Conservation (phyloP, 345 rosid genomes). For the Barbarea vulgaris region DNA sequence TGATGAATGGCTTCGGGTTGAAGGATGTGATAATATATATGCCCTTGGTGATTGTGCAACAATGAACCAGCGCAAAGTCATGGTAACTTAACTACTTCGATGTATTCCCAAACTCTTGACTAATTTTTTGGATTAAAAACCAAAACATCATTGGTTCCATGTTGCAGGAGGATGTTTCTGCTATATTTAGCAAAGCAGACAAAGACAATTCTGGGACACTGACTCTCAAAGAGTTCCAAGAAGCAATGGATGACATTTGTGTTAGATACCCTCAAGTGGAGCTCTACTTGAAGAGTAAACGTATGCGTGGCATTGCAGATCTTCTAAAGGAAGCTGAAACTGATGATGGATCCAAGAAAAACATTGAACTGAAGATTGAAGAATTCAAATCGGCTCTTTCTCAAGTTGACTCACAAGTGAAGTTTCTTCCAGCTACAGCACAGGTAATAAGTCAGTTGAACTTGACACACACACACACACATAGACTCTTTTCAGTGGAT, state of each 20-base stretch:
- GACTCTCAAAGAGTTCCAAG: constrained; percentile 76
- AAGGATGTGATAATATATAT: constrained; percentile 65
- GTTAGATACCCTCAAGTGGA: constrained; percentile 94
- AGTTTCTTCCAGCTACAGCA: constrained; percentile 94
- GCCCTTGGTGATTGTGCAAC: constrained; percentile 99
- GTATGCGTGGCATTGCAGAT: constrained; percentile 62
- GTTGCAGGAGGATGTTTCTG: constrained; percentile 73
- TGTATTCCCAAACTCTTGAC: not conserved
- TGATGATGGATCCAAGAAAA: constrained; percentile 64
- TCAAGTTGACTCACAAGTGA: constrained; percentile 86
- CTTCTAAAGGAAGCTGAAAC: constrained; percentile 64
- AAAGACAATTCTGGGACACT: constrained; percentile 90
- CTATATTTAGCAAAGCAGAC: constrained; percentile 88
- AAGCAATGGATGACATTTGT: constrained; percentile 71
- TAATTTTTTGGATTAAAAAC: not conserved
- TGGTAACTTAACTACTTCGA: constrained; percentile 51
- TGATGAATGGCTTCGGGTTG: constrained; percentile 97
- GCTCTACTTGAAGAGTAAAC: constrained; percentile 77
- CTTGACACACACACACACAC: not conserved
- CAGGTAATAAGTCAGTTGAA: constrained; percentile 53
- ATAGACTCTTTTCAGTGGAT: not conserved
- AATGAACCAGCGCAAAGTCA: constrained; percentile 92
- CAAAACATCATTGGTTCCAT: not conserved
- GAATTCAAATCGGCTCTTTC: constrained; percentile 84
- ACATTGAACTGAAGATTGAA: constrained; percentile 72